These are phyloP conservation scores for Selaginella tamariscina DNA, from an alignment of 75 land plant species.

Conservation along the genomic window DNA sequence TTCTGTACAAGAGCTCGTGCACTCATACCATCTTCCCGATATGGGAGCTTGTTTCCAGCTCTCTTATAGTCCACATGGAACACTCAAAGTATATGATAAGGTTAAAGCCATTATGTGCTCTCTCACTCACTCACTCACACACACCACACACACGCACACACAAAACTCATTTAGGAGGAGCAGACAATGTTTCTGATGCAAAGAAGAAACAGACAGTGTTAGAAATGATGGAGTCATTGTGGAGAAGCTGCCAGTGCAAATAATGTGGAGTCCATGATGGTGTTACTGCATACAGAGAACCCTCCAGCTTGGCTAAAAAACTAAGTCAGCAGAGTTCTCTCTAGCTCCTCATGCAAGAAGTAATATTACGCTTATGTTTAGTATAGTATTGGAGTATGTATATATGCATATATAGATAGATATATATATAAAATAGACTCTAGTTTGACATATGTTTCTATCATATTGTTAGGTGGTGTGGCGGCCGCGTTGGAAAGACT, in stretches of 20 bases:
- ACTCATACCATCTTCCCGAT: constrained; percentile 3
- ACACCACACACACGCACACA: too few species aligned
- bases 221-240: constrained; percentile 18
- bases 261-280: constrained; percentile 29
- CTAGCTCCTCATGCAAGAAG: constrained; percentile 26
- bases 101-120: constrained; percentile 14
- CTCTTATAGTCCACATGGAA: neutral
- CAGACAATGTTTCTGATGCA: neutral
- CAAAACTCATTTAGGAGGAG: neutral
- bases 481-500: constrained; percentile 27
- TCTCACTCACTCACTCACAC: too few species aligned
- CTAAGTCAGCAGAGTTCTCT: constrained; percentile 29
- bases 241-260: constrained; percentile 20
- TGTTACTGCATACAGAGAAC: constrained; percentile 16
- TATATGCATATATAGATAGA: too few species aligned
- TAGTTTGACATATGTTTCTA: too few species aligned
- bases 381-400: too few species aligned
- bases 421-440: too few species aligned
- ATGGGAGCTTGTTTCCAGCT: constrained; percentile 9
- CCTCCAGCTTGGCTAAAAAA: constrained; percentile 36
- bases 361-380: too few species aligned
- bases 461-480: too few species aligned
- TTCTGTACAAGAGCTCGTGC: neutral
- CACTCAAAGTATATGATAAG: neutral
- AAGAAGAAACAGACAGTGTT: constrained; percentile 10